A percentile compares a stretch with the other conserved stretches of the same genome.
Evolutionary conservation across 306 rosid genomes (phyloP).

Genomic region (Crotalaria pallida): DNA sequence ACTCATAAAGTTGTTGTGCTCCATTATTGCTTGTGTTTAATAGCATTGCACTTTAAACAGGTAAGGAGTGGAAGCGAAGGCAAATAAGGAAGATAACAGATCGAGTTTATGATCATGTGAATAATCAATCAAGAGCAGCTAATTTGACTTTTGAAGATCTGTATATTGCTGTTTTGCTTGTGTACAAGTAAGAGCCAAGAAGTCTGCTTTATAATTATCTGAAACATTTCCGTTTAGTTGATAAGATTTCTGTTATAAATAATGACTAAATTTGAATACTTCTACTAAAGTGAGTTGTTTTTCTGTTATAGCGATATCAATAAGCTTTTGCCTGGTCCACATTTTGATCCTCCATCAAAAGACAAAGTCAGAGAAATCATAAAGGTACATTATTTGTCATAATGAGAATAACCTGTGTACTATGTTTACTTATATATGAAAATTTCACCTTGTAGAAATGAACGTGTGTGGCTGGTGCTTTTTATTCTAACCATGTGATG

Average conservation of each 20-base stretch:
- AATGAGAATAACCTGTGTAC: background rate
- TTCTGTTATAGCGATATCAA: slow-evolving; percentile 65
- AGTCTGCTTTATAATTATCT: background rate
- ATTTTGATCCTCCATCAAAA: slow-evolving; percentile 78
- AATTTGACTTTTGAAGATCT: slow-evolving; percentile 65
- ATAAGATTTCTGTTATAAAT: background rate
- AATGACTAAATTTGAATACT: background rate
- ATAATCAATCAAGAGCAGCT: slow-evolving; percentile 25
- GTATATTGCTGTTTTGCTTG: slow-evolving; percentile 77
- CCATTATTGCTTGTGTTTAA: slow-evolving; percentile 1
- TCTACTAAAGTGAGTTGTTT: slow-evolving; percentile 2
- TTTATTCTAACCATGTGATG: background rate
- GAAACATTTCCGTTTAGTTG: background rate
- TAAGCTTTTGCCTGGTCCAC: slow-evolving; percentile 75
- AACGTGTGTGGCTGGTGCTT: background rate
- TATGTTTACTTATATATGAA: background rate
- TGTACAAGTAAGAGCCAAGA: slow-evolving; percentile 84
- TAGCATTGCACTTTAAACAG: slow-evolving; percentile 32
- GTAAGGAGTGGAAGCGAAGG: slow-evolving; percentile 56
- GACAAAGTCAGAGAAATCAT: slow-evolving; percentile 43
- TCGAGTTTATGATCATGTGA: slow-evolving; percentile 41
- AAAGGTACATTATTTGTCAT: slow-evolving; percentile 44
- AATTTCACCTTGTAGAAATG: background rate
- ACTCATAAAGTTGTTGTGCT: background rate
- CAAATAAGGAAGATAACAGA: slow-evolving; percentile 61